Base-by-base conservation (phyloP, 2,329 filamentous ascomycete genomes). In the Fusarium sp. region DNA sequence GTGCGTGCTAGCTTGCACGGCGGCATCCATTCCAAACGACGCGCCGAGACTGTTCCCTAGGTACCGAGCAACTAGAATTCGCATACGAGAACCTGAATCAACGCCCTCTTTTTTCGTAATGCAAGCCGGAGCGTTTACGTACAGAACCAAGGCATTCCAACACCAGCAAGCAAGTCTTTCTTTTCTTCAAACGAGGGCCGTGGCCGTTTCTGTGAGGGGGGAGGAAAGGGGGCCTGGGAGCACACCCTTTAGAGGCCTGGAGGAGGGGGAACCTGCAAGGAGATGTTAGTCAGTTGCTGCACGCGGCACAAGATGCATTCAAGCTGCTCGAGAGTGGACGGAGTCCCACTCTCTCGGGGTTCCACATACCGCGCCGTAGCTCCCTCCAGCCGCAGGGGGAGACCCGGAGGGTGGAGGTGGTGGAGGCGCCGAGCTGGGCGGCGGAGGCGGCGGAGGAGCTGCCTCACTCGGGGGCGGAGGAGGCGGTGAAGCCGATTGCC, bases 361-460 rank as follows among this genome's bases (percentile, higher is more conserved):
- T 50, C 20, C 27, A 85, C 90, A 77, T 89, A 93, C 92, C 77
- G 91, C 87, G 76, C 89, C 90, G 80, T 94, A 95, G 57, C 87
- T 85, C 59, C 86, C 84, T 43, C 66, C 69, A 40, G 66, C 63
- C 50, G 80, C 80, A 65, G 88, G 87, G n/a, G 88, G 86, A 56
- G 88, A 83, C 47, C 88, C 87, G 35, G 70, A 71, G 40, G 71
- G 70, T 10, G 83, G 82, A 52, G 82, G 81, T 1, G 84, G 90
- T 12, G 91, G 91, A 33, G 90, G 90, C 38, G 88, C 84, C 66
- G 89, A 81, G 65, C 83, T 87, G 30, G 87, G 85, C 38, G 89
- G 88, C 56, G 89, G 88, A 4, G 90, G 90, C 22, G 91, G 90
- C 20, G 91, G 91, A 14, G 92, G 91, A 63, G 90, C 89, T 65